Conservation (phyloP, 2,329 filamentous ascomycete genomes). For the Diplodia sapinea region DNA sequence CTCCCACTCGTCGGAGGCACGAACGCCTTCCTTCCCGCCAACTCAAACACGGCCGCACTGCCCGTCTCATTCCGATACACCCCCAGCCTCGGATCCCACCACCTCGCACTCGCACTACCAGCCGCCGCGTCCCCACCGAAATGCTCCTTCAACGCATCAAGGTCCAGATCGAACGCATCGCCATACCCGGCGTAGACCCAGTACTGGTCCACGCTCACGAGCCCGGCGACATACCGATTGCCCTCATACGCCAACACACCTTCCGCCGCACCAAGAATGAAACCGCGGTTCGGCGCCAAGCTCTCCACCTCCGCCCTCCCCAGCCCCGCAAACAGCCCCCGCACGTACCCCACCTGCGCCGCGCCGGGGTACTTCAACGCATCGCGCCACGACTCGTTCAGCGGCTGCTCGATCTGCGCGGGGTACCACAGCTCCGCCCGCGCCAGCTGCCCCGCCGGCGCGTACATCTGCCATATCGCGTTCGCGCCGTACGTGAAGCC, state of each 20-base stretch:
- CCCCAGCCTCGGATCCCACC: conserved; percentile 7
- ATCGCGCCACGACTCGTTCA: conserved; percentile 13
- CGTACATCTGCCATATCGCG: conserved; percentile 18
- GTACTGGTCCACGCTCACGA: not conserved
- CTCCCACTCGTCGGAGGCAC: conserved; percentile 4
- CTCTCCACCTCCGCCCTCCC: not conserved
- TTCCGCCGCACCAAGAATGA: not conserved
- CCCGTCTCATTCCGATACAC: not conserved
- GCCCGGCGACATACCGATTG: conserved; percentile 5
- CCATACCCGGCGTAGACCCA: conserved; percentile 19
- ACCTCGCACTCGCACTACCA: not conserved
- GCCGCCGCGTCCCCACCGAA: not conserved
- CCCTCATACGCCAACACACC: not conserved
- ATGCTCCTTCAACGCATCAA: not conserved
- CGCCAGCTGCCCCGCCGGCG: not conserved
- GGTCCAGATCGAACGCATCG: conserved; percentile 13
- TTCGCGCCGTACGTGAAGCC: conserved; percentile 18
- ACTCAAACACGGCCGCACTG: not conserved
- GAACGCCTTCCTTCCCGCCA: not conserved
- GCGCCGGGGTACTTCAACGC: not conserved
- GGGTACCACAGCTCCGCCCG: not conserved
- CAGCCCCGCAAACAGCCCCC: not conserved
- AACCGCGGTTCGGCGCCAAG: not conserved
- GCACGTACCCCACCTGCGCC: conserved; percentile 8
- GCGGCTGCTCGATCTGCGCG: conserved; percentile 2